A percentile compares a stretch with the other conserved stretches of the same genome.
Conservation (phyloP, 163 green algal species). For the Chlamydomonas reinhardtii region DNA sequence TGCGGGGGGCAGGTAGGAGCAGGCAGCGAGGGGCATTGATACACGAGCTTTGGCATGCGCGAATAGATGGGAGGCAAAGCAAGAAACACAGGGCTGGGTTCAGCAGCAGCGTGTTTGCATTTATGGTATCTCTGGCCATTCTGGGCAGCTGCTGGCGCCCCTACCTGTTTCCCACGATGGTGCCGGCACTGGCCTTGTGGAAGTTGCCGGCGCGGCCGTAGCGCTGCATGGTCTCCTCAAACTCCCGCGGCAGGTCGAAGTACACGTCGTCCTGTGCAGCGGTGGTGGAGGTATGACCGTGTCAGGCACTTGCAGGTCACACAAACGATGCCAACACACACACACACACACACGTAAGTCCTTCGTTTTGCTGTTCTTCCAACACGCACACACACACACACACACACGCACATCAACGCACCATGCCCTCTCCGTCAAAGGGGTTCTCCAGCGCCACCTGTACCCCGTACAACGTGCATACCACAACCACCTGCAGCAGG, state of each 20-base stretch:
- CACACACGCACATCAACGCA: not conserved
- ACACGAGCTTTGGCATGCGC: no score
- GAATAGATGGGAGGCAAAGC: no score
- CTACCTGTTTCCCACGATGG: not conserved
- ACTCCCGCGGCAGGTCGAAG: not conserved
- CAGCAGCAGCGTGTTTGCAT: no score
- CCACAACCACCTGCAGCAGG: no score
- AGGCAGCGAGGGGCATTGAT: no score
- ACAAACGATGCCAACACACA: not conserved
- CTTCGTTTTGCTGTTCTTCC: no score
- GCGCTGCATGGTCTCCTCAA: not conserved
- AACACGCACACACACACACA: not conserved
- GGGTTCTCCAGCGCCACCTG: constrained; percentile 29
- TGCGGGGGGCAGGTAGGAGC: no score
- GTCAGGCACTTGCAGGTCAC: no score
- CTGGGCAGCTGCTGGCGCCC: no score
- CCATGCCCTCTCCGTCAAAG: constrained; percentile 17
- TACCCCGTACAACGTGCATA: constrained; percentile 4
- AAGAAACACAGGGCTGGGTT: no score
- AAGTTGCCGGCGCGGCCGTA: not conserved
- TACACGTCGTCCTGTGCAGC: not conserved
- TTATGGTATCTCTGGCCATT: no score
- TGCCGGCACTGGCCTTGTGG: not conserved
- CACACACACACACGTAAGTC: not conserved
- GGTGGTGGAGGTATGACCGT: no score